phyloP scores from a whole-genome alignment of 2,329 filamentous ascomycete species.

The Pseudogymnoascus sp. region DNA sequence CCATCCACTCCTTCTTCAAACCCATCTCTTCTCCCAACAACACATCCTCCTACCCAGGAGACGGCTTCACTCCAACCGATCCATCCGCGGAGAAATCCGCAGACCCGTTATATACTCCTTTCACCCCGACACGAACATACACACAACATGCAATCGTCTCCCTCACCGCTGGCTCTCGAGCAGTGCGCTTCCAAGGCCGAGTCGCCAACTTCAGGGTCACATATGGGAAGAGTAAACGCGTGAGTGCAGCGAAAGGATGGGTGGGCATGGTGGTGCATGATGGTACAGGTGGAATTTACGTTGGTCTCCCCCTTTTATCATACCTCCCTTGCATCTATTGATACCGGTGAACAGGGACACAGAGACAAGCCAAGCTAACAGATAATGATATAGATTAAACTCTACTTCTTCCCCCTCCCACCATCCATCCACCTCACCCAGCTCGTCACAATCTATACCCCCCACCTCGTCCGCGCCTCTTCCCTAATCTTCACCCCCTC shows the following conservation, averaged over 20 bases:
- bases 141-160: slow-evolving; percentile 38
- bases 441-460: slow-evolving; percentile 48
- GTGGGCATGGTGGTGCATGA: slow-evolving; percentile 49
- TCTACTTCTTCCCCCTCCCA: slow-evolving; percentile 38
- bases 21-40: slow-evolving; percentile 2
- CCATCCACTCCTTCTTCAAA: background rate
- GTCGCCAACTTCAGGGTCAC: slow-evolving; percentile 46
- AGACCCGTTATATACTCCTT: slow-evolving; percentile 30
- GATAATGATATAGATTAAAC: slow-evolving; percentile 32
- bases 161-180: slow-evolving; percentile 40
- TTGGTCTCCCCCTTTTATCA: slow-evolving; percentile 36
- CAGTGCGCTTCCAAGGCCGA: slow-evolving; percentile 44
- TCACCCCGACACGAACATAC: slow-evolving; percentile 38
- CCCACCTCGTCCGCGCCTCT: slow-evolving; percentile 40
- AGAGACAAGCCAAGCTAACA: background rate
- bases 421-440: slow-evolving; percentile 42
- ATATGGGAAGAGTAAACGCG: slow-evolving; percentile 33
- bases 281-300: slow-evolving; percentile 39
- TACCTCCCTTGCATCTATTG: too few relatives aligned
- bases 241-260: slow-evolving; percentile 39
- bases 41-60: slow-evolving; percentile 26
- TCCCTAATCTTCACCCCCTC: slow-evolving; percentile 31
- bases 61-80: slow-evolving; percentile 46
- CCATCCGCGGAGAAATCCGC: slow-evolving; percentile 28
- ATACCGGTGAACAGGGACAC: too few relatives aligned